Evolutionary conservation across 2,329 filamentous ascomycete genomes (phyloP), one percentile per base, ranked within the genome.

Genomic region (Trichoderma arundinaceum): DNA sequence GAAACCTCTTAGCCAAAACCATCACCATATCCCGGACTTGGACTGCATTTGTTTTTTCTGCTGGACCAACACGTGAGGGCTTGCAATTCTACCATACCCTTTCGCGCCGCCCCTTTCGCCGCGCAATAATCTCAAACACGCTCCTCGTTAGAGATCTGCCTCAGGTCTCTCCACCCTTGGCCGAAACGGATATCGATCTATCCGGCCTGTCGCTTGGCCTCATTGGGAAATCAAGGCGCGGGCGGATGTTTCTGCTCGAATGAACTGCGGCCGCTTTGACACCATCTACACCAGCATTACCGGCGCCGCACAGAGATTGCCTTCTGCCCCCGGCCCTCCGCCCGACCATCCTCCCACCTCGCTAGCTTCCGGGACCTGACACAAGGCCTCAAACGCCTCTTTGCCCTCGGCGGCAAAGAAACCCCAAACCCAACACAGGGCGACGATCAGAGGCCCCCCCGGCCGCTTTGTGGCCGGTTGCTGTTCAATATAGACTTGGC

Each of bases 351-450:
- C 19, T 15, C 33, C 57, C 12, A 22, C 44, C 56, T 52, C 69
- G 66, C 66, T 60, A 62, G 63, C 49, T 43, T 46, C 46, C 65
- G 44, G 32, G 56, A 65, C 67, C 67, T 71, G 69, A 69, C 48
- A 68, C 70, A 66, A 66, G 60, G 53, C 59, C 68, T 54, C 52
- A 51, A 66, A 64, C 59, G 52, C 33, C 22, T 43, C 49, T 56
- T 56, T 61, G 22, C 60, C 63, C 51, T 61, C 66, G 67, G 69
- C 64, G 68, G 65, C 67, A 66, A 41, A 12, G 46, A 51, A 51
- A 51, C 43, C 58, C n/a, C 48, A 62, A 28, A 28, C 22, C 22
- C 22, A 28, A 28, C 22, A 28, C 22, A 28, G 22, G 22, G 2
- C 22, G 22, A 28, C 22, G 22, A 28, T 28, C 22, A 28, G 22